Evolutionary conservation across 2,329 filamentous ascomycete genomes (phyloP).

Genomic region (Cytospora piceicola): DNA sequence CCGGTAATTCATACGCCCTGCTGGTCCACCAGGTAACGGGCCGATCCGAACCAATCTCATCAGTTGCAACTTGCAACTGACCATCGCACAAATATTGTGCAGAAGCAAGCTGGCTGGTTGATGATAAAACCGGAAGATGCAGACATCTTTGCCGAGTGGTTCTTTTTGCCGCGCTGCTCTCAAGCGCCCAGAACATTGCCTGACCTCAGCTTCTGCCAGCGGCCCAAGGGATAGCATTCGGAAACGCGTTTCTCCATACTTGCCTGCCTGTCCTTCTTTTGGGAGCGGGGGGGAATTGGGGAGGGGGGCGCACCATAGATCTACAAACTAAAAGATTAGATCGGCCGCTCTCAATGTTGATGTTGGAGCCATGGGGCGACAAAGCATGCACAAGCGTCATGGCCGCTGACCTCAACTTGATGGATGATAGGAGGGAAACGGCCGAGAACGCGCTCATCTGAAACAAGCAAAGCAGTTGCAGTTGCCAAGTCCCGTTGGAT

Average conservation of each 20-base stretch:
- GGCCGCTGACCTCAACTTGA: slow-evolving; percentile 9
- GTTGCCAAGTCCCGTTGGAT: slow-evolving; percentile 26
- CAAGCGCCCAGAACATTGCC: background rate
- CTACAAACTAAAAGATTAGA: slow-evolving; percentile 5
- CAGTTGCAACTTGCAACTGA: slow-evolving; percentile 8
- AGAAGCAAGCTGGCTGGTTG: slow-evolving; percentile 15
- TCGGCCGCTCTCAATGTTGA: slow-evolving; percentile 2
- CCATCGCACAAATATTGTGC: slow-evolving; percentile 1
- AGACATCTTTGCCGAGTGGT: background rate
- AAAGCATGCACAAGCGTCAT: slow-evolving; percentile 14
- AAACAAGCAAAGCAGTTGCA: slow-evolving; percentile 27
- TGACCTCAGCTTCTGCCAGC: background rate
- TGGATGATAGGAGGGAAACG: slow-evolving; percentile 23
- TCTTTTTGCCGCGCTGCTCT: background rate
- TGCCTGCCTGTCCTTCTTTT: background rate
- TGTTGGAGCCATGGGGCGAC: slow-evolving; percentile 3
- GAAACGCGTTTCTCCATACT: background rate
- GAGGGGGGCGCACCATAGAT: too few species aligned
- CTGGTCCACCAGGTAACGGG: slow-evolving; percentile 34
- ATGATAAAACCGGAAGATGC: background rate
- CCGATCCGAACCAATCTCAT: slow-evolving; percentile 36
- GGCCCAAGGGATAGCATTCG: background rate
- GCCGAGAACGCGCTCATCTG: slow-evolving; percentile 24
- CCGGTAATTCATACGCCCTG: slow-evolving; percentile 4
- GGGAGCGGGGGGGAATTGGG: too few species aligned